Evolutionary conservation across 495 filamentous ascomycete genomes (phyloP), one percentile per base, ranked within the genome.

Genomic region (Penicillium daleae): DNA sequence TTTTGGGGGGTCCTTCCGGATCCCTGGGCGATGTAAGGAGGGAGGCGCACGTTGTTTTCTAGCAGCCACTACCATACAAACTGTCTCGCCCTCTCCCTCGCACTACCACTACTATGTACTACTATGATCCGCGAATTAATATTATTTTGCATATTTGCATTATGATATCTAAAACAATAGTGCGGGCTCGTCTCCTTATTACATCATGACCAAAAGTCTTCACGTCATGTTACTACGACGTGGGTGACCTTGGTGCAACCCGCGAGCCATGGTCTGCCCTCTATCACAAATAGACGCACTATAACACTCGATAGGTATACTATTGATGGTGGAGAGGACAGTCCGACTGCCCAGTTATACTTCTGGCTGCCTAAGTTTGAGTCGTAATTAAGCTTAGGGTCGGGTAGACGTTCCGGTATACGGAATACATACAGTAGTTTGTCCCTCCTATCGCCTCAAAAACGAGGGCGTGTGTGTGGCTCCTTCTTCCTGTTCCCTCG

Each of bases 171-270:
- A 13, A 22, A 12, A 44, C 27, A 52, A 32, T 52, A 52, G 26
- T 31, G n/a, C 26, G 49, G 26, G 19, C 49, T 9, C 24, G 26
- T 32, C n/a, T 29, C 6, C 49, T 27, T 3, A 64, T 64, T 64
- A 64, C 61, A 64, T 64, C 61, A 64, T 57, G 44, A 64, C 61
- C 24, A 59, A 55, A 33, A 64, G 61, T 64, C 61, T 64, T 64
- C 61, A 64, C 61, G 61, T 64, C 61, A 64, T 56, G 61, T 56
- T 31, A 26, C 33, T 56, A 27, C 51, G 35, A 57, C 53, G 60
- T 62, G 53, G 40, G 46, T 56, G 35, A 56, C 54, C 31, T 26
- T 54, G n/a, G 29, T 54, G 27, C 51, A 21, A 29, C 46, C 46
- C 29, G 51, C 31, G 51, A 54, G 9, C 51, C 51, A 35, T 35